Evolutionary conservation across 2,329 filamentous ascomycete genomes (phyloP).

Genomic region (Xylariaceae sp.): DNA sequence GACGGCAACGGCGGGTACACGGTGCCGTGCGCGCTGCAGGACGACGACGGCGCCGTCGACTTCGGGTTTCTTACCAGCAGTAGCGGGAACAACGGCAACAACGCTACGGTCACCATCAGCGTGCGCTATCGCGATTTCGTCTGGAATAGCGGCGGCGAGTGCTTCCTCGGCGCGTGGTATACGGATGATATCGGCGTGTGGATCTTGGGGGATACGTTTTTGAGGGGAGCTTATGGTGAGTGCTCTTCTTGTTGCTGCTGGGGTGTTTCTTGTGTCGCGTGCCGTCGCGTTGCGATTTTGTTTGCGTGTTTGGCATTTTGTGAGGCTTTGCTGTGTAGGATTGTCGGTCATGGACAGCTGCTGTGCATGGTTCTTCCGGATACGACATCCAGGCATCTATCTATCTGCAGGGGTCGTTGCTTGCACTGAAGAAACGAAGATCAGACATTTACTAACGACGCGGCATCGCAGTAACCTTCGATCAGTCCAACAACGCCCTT

Average conservation of each 20-base stretch:
- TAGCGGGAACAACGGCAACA: constrained; percentile 31
- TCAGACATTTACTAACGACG: background rate
- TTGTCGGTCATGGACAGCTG: no score
- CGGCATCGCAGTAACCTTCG: constrained; percentile 30
- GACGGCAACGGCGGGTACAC: constrained; percentile 48
- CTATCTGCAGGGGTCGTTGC: no score
- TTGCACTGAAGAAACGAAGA: no score
- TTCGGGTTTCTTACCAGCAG: constrained; percentile 46
- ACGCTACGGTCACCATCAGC: constrained; percentile 40
- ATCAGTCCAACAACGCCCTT: constrained; percentile 35
- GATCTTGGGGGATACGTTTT: constrained; percentile 38
- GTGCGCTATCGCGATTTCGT: constrained; percentile 37
- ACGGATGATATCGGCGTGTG: constrained; percentile 28
- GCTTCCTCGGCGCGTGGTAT: constrained; percentile 34
- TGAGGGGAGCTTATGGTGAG: constrained; percentile 38
- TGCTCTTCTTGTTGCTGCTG: background rate
- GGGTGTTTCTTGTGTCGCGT: no score
- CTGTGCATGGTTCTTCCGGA: no score
- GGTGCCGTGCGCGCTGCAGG: constrained; percentile 46
- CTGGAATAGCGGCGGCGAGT: constrained; percentile 34
- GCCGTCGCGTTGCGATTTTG: no score
- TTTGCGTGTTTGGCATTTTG: no score
- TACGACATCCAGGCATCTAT: no score
- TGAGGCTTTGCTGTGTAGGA: no score
- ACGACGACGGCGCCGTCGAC: constrained; percentile 45